These are phyloP conservation scores for Daldinia sp. DNA, from an alignment of 2,329 filamentous ascomycete genomes.

Conservation along the genomic window DNA sequence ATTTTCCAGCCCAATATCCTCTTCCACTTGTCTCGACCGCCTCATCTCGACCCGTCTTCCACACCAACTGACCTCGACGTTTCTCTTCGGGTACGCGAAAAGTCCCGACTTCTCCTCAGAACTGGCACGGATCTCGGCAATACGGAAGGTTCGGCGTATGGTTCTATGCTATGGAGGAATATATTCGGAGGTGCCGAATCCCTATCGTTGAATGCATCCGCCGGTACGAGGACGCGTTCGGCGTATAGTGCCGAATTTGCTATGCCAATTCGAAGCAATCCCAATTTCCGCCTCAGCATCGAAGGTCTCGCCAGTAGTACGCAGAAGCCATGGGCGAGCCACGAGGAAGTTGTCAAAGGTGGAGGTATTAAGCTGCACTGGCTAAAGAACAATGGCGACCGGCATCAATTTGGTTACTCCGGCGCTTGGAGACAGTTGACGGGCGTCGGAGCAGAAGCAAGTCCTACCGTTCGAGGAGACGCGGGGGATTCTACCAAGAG, in stretches of 20 bases:
- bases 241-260: conserved; percentile 90
- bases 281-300: conserved; percentile 81
- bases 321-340: conserved; percentile 91
- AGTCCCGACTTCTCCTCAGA: conserved; percentile 86
- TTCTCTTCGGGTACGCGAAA: conserved; percentile 81
- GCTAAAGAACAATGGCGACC: conserved; percentile 72
- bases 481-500: conserved; percentile 94
- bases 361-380: conserved; percentile 82
- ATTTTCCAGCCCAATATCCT: conserved; percentile 88
- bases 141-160: conserved; percentile 92
- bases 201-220: conserved; percentile 85
- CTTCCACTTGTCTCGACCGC: conserved; percentile 83
- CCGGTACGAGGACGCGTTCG: conserved; percentile 90
- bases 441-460: conserved; percentile 78
- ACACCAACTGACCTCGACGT: conserved; percentile 84
- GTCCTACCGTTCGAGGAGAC: conserved; percentile 83
- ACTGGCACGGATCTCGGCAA: conserved; percentile 96
- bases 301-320: conserved; percentile 87
- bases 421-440: conserved; percentile 91
- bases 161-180: conserved; percentile 88
- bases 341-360: conserved; percentile 89
- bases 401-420: conserved; percentile 83
- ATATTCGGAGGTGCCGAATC: conserved; percentile 94
- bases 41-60: conserved; percentile 74
- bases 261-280: conserved; percentile 85